Evolutionary conservation across 2,329 filamentous ascomycete genomes (phyloP), one percentile per base, ranked within the genome.

Genomic region (Penicillium decumbens): DNA sequence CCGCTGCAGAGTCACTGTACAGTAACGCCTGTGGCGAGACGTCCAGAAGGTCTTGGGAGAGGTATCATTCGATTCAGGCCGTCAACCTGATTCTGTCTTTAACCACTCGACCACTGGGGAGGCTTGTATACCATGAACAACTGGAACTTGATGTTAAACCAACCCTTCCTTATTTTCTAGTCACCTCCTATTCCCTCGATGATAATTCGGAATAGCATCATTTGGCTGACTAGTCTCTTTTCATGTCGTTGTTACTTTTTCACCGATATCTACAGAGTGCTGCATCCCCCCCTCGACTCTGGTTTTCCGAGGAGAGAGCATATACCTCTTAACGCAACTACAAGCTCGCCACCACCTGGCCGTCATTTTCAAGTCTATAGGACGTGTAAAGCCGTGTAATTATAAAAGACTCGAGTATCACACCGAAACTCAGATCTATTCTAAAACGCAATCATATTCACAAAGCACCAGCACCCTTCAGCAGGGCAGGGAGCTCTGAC

Each of bases 381-480:
- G 15, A 10, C 32, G 10, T 37, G 33, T 18, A 40, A 37, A 12
- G 23, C 23, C 54, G 9, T 51, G 37, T 24, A 47, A 28, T 47
- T 41, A 27, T 30, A 13, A 29, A 35, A 37, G 33, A 20, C 33
- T 37, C 8, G 15, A 20, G 33, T 37, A 37, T 10, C 33, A 9
- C 10, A 12, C 18, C 32, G 18, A 37, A 15, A 15, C 33, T 37
- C 10, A 43, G 27, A 49, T 39, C 28, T 44, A 33, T 44, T 25
- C 20, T 25, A 18, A 13, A 49, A 18, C 13, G 13, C 5, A 12
- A 51, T 28, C 13, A 7, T 20, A 18, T 54, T 59, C 69, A 87
- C 55, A 85, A 53, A 59, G 85, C 85, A 64, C 80, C 79, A 56
- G 82, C 85, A 41, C 76, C 76, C 74, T 80, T 79, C 68, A 88